Percentiles rank a stretch among this genome's conserved stretches.
Evolutionary conservation across 495 filamentous ascomycete genomes (phyloP).

Genomic region (Annulohypoxylon stygium): DNA sequence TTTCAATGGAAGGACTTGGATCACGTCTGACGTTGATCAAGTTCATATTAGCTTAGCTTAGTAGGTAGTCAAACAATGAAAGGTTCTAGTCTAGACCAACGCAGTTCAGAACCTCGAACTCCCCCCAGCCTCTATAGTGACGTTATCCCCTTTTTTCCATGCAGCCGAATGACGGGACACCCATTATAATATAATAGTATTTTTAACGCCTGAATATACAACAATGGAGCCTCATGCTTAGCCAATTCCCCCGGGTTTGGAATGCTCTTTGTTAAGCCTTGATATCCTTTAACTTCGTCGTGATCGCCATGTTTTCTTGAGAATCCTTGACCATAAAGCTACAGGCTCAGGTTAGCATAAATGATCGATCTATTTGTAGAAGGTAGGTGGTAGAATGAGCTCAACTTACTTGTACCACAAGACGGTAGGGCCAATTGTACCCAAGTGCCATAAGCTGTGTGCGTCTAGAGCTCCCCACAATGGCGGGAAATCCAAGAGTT

Average conservation of each 20-base stretch:
- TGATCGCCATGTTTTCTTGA: constrained; percentile 75
- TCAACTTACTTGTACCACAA: constrained; percentile 94
- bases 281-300: constrained; percentile 53
- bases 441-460: constrained; percentile 95
- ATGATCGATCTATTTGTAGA: background rate
- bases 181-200: constrained; percentile 34
- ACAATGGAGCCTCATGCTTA: constrained; percentile 9
- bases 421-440: constrained; percentile 87
- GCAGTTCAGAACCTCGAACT: constrained; percentile 32
- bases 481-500: constrained; percentile 93
- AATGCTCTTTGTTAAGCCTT: constrained; percentile 41
- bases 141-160: constrained; percentile 23
- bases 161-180: constrained; percentile 27
- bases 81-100: constrained; percentile 33
- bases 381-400: background rate
- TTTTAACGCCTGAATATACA: constrained; percentile 40
- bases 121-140: constrained; percentile 32
- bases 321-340: constrained; percentile 85
- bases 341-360: constrained; percentile 24
- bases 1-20: background rate
- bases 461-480: constrained; percentile 87
- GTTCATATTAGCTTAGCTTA: constrained; percentile 23
- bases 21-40: constrained; percentile 13
- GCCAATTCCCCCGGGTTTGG: constrained; percentile 4
- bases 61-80: constrained; percentile 35